A percentile compares a stretch with the other conserved stretches of the same genome.
These are phyloP conservation scores for Bothriochloa decipiens DNA, from an alignment of 176 grass and related monocot genomes.

Conservation along the genomic window DNA sequence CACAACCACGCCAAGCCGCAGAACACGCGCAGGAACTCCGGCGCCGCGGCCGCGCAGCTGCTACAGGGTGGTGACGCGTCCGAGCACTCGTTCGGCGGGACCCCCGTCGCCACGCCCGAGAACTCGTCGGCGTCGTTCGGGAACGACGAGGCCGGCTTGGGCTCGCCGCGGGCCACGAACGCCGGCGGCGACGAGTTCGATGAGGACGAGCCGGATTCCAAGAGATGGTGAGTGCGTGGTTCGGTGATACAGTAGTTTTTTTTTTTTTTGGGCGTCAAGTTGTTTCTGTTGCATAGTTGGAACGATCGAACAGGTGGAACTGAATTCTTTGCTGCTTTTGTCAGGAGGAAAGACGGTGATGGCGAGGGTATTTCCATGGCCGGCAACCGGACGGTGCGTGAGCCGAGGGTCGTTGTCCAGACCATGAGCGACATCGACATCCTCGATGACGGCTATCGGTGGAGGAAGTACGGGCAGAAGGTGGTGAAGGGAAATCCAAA, in stretches of 20 bases:
- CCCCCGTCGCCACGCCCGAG: constrained; percentile 59
- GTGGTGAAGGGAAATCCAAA: constrained; percentile 97
- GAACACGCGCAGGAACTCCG: constrained; percentile 58
- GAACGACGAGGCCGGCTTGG: constrained; percentile 59
- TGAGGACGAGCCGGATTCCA: constrained; percentile 81
- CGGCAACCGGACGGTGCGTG: constrained; percentile 80
- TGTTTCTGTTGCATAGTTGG: not conserved
- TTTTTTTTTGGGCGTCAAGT: not conserved
- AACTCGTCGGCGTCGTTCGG: constrained; percentile 84
- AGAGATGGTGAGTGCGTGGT: constrained; percentile 64
- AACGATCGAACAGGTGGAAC: not conserved
- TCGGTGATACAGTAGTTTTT: not conserved
- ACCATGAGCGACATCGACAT: constrained; percentile 98
- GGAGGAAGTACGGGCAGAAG: constrained; percentile 98
- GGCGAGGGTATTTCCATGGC: constrained; percentile 57
- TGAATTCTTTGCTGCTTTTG: not conserved
- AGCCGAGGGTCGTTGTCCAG: constrained; percentile 89
- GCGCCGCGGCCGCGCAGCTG: constrained; percentile 15
- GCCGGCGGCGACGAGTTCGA: constrained; percentile 53
- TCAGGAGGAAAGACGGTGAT: constrained; percentile 72
- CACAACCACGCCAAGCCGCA: constrained; percentile 91
- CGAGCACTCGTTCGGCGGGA: constrained; percentile 64
- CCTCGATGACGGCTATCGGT: constrained; percentile 92
- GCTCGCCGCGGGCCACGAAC: constrained; percentile 43
- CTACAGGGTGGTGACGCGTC: constrained; percentile 54